phyloP scores from a whole-genome alignment of 2,329 filamentous ascomycete species.

The Knufia fluminis region DNA sequence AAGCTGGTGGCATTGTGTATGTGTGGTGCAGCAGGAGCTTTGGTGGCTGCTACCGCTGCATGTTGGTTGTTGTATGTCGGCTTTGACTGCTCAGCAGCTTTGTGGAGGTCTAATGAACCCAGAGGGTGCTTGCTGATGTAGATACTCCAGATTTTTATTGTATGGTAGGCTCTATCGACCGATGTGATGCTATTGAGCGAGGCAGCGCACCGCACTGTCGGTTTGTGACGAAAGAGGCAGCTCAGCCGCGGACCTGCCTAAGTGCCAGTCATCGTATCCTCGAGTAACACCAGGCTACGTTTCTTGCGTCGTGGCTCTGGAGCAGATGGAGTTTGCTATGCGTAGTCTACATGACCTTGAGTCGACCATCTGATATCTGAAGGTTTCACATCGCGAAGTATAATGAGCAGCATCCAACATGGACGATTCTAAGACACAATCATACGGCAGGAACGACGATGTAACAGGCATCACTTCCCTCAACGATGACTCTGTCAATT shows the following conservation, averaged over 20 bases:
- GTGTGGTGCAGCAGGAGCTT: not conserved
- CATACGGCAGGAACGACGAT: too few species aligned
- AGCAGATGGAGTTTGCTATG: too few species aligned
- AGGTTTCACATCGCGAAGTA: too few species aligned
- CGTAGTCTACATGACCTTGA: too few species aligned
- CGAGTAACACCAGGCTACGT: not conserved
- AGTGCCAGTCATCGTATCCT: not conserved
- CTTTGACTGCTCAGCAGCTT: too few species aligned
- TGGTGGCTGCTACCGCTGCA: constrained; percentile 1
- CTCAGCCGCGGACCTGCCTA: not conserved
- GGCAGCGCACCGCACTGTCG: not conserved
- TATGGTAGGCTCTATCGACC: not conserved
- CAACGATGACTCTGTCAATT: not conserved
- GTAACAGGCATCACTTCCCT: not conserved
- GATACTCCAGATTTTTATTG: not conserved
- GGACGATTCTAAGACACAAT: too few species aligned
- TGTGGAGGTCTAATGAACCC: not conserved
- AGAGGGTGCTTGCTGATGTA: not conserved
- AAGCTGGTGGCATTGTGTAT: not conserved
- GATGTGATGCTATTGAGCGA: not conserved
- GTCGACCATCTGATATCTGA: too few species aligned
- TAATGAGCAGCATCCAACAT: too few species aligned
- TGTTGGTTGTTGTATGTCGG: not conserved
- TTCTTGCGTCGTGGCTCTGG: not conserved
- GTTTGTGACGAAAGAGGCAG: not conserved